A percentile compares a stretch with the other conserved stretches of the same genome.
Evolutionary conservation across 352 stramenopile genomes (phyloP).

Genomic region (Pythium aquatile): DNA sequence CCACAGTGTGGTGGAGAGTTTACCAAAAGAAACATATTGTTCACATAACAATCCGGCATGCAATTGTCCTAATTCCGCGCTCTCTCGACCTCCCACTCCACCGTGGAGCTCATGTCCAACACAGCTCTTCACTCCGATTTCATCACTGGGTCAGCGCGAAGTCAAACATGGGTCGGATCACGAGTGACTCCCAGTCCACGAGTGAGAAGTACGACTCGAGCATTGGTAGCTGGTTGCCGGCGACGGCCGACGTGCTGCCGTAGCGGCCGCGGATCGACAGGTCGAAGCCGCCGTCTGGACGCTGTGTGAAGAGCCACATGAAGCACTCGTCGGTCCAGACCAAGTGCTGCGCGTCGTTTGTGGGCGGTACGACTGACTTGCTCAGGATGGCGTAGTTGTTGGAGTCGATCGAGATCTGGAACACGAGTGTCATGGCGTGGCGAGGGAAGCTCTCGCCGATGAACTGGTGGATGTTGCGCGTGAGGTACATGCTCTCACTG

Average conservation of each 20-base stretch:
- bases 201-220: conserved; percentile 86
- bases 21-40: background rate
- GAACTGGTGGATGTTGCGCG: conserved; percentile 86
- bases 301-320: conserved; percentile 80
- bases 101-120: background rate
- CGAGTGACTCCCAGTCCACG: conserved; percentile 82
- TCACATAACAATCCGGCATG: background rate
- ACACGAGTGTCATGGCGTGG: conserved; percentile 81
- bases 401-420: conserved; percentile 78
- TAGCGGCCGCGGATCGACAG: conserved; percentile 79
- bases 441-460: conserved; percentile 84
- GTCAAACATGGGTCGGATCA: conserved; percentile 78
- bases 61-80: conserved; percentile 8
- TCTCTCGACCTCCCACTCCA: background rate
- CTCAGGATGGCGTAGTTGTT: conserved; percentile 81
- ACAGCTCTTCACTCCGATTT: too few species aligned
- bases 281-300: conserved; percentile 58
- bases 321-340: conserved; percentile 88
- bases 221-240: conserved; percentile 79
- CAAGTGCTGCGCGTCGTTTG: conserved; percentile 79
- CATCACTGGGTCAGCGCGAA: conserved; percentile 31
- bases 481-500: conserved; percentile 84
- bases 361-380: conserved; percentile 77
- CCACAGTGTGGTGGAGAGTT: too few species aligned
- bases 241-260: conserved; percentile 78